Evolutionary conservation across 2,329 filamentous ascomycete species (phyloP), one percentile per base, ranked within the genome.

Genomic region (Neophaeococcomyces mojaviensis): DNA sequence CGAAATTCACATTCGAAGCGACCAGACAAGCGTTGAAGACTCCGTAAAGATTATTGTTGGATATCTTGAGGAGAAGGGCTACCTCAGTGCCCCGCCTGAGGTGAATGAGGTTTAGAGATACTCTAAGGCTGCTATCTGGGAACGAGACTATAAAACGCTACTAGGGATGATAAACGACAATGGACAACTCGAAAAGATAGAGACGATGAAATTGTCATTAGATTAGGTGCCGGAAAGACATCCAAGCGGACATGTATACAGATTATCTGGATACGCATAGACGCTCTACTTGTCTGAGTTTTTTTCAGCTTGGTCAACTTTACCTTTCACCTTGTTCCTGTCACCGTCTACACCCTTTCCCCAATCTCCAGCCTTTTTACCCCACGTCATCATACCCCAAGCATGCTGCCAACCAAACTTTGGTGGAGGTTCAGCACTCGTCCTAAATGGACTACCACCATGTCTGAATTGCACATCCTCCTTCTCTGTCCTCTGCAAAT

Each of bases 1-100:
- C 1, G 92, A 98, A 73, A 85, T 98, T 56, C 82, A 84, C 57
- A 86, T 98, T 63, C 77, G 79, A 69, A 94, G 86, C 37, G 80
- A 88, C 61, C 76, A 90, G 73, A 79, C 81, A 61, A 84, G 80
- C 13, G 86, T 97, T 3, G 86, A 94, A 74, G 87, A 96, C 62
- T 88, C 86, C 46, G 90, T 97, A 9, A 77, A 72, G 58, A 79
- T 87, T 68, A 96, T 98, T 63, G 79, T 88, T 37, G 73, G 79
- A 48, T 95, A 90, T 68, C 71, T 87, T 55, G 75, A 85, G 62
- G 73, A 78, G 54, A 78, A 86, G 71, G 83, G 81, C 0, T 70
- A 87, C 57, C 62, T 81, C 61, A 68, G 30, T 20, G 42, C 50
- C 20, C 52, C 53, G 2, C 32, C 48, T 3, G 50, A 46, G 4